Evolutionary conservation across 805 yeast genomes (phyloP), one percentile per base, ranked within the genome.

Genomic region (Kodamaea leandrae): DNA sequence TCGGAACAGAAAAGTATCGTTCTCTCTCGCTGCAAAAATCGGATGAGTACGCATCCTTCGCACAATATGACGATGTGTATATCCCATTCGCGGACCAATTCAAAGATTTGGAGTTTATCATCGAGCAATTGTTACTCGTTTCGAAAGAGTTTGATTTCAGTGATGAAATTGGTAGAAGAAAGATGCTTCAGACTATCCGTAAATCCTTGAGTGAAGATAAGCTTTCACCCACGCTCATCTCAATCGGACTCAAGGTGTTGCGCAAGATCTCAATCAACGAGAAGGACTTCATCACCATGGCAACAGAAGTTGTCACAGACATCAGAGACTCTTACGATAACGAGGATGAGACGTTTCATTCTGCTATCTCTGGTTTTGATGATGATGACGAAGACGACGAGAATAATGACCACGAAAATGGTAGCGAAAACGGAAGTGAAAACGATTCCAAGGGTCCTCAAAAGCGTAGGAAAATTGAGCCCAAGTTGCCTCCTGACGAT

Each of bases 141-240:
- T 82, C 90, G 0, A 74, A 75, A 20, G 76, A 77, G 27, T 84
- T 83, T 55, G 98, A 93, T 58, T 88, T 79, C 54, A 83, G 88
- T 51, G 97, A 93, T 65, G 96, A 90, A 60, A 76, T 85, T 35
- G 96, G 97, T 15, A 77, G 96, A 55, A 75, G 96, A 58, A 79
- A 80, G 33, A 79, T 88, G 78, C 63, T 85, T 28, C 69, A 68
- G 25, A 58, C 66, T 8, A 58, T 68, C 17, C 58, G 72, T 45
- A 68, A 77, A 16, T 67, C 81, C n/a, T 64, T 84, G 43, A 72
- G 82, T 1, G 71, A 76, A 30, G 83, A 78, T 39, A 68, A 74
- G 12, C 65, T 85, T 18, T 61, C 78, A 1, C 87, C 78, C 43
- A 55, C 64, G 5, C 64, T 81, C 21, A 72, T 80, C 18, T 73